A percentile compares a stretch with the other conserved stretches of the same genome.
Evolutionary conservation across 1,284 basidiomycete genomes (phyloP).

Genomic region (Coriolopsis trogii): DNA sequence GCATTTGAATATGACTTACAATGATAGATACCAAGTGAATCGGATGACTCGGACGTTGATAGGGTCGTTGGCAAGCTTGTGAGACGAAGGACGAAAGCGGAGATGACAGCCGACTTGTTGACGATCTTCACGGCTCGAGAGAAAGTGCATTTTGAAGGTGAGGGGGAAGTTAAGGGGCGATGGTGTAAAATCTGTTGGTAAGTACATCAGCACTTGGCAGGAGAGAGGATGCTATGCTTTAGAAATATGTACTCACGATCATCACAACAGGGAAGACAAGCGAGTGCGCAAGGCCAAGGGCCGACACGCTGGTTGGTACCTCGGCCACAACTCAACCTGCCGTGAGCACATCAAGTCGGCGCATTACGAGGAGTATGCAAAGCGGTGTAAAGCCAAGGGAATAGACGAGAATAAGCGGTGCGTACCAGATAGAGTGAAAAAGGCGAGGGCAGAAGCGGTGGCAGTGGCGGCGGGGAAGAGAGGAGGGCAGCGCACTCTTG

Average conservation of each 20-base stretch:
- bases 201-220: neutral
- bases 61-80: neutral
- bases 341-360: slow-evolving; percentile 3
- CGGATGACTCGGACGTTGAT: neutral
- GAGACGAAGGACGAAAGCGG: neutral
- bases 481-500: neutral
- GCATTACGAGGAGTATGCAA: slow-evolving; percentile 7
- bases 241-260: too few species aligned
- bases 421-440: neutral
- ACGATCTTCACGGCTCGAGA: neutral
- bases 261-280: neutral
- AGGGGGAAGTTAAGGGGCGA: neutral
- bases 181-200: neutral
- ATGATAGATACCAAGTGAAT: neutral
- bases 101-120: neutral
- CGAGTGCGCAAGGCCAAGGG: neutral
- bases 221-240: neutral
- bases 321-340: slow-evolving; percentile 5
- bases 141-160: neutral
- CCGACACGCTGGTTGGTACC: slow-evolving; percentile 1
- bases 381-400: neutral
- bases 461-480: neutral
- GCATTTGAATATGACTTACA: too few species aligned
- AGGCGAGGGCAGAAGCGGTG: neutral
- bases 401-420: neutral